Percentiles rank a stretch among this genome's conserved stretches.
Conservation (phyloP, 768 basidiomycete species). For the Wakefieldia striispora region DNA sequence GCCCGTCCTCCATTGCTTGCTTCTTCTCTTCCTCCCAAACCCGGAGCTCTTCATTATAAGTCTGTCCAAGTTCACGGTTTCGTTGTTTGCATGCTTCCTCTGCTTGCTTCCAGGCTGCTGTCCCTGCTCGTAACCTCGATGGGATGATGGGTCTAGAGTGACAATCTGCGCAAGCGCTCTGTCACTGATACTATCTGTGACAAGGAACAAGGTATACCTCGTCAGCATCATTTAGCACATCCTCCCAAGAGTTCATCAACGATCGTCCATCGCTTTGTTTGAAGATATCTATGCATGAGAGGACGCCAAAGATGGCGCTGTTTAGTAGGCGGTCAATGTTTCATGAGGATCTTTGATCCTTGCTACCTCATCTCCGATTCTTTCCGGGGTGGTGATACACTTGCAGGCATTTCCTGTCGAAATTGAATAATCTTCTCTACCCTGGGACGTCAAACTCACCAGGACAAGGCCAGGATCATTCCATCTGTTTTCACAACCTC, state of each 20-base stretch:
- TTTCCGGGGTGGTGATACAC: neutral
- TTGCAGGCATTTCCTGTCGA: neutral
- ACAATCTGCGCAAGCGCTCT: too few relatives aligned
- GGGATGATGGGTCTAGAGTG: too few relatives aligned
- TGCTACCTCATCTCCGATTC: neutral
- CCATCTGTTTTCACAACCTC: neutral
- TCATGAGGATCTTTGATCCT: neutral
- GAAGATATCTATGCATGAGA: neutral
- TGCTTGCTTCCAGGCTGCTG: constrained; percentile 17
- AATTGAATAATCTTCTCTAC: neutral
- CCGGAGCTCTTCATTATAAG: too few relatives aligned
- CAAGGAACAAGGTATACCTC: too few relatives aligned
- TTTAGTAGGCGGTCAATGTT: neutral
- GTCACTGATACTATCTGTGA: too few relatives aligned
- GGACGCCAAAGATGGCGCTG: neutral
- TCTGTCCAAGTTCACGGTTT: too few relatives aligned
- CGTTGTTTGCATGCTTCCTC: constrained; percentile 5
- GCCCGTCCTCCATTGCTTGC: too few relatives aligned
- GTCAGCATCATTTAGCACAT: neutral
- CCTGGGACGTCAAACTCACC: neutral
- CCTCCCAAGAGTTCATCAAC: neutral
- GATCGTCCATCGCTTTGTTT: neutral
- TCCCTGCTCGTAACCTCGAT: too few relatives aligned
- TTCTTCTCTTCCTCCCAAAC: too few relatives aligned
- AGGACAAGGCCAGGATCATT: neutral